A percentile compares a stretch with the other conserved stretches of the same genome.
Evolutionary conservation across 176 grass and related monocot genomes (phyloP).

Genomic region (Triticum aestivum): DNA sequence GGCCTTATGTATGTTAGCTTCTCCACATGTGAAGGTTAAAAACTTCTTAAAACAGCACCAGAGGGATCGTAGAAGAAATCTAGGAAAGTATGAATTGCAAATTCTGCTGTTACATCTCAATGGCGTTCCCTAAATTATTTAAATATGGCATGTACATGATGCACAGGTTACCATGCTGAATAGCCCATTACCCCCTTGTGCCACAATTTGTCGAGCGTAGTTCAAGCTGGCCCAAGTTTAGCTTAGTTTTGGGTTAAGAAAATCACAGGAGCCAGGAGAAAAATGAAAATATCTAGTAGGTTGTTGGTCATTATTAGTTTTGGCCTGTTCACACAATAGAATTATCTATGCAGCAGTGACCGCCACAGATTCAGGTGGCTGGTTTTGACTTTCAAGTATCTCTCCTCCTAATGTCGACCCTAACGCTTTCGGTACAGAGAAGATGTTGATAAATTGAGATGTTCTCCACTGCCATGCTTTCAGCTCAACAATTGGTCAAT

Average conservation of each 20-base stretch:
- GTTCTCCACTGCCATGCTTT: background rate
- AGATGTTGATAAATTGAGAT: background rate
- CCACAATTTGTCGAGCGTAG: background rate
- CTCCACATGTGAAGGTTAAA: background rate
- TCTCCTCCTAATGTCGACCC: background rate
- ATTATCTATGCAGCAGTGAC: background rate
- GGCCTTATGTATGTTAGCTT: background rate
- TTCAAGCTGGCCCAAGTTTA: background rate
- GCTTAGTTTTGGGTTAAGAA: background rate
- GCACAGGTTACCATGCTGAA: background rate
- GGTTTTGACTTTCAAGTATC: background rate
- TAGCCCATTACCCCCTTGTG: background rate
- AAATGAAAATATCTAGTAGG: background rate
- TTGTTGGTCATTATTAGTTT: background rate
- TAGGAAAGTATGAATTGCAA: background rate
- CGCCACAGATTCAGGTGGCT: background rate
- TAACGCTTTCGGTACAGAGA: background rate
- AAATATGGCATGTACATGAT: background rate
- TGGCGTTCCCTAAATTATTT: background rate
- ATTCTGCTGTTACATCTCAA: background rate
- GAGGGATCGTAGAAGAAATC: background rate
- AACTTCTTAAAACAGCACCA: background rate
- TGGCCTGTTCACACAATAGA: background rate
- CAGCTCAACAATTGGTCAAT: background rate
- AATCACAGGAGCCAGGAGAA: too few relatives aligned